phyloP scores from a whole-genome alignment of 1,284 basidiomycete genomes.

The Dichomitus squalens region DNA sequence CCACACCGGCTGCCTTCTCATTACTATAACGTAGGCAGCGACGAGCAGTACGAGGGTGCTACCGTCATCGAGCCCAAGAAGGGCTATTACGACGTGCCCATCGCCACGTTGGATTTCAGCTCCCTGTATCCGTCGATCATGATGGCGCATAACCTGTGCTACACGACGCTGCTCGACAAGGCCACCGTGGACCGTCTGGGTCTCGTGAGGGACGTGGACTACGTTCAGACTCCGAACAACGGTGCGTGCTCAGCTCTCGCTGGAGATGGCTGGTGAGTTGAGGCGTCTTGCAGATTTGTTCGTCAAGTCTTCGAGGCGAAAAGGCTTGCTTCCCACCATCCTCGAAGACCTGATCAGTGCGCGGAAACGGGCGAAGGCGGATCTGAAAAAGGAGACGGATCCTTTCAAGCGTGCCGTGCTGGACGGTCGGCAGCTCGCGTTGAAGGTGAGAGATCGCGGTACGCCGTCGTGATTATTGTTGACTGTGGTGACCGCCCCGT shows the following conservation, averaged over 20 bases:
- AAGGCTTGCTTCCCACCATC: constrained; percentile 89
- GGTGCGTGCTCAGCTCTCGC: constrained; percentile 53
- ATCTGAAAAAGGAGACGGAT: constrained; percentile 93
- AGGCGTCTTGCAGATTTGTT: constrained; percentile 70
- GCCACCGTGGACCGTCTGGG: constrained; percentile 73
- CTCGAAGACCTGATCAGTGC: constrained; percentile 91
- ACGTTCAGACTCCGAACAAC: constrained; percentile 89
- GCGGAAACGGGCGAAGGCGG: constrained; percentile 90
- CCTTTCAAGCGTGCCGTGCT: constrained; percentile 94
- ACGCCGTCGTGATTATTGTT: not conserved
- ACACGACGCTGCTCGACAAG: constrained; percentile 89
- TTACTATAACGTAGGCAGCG: constrained; percentile 55
- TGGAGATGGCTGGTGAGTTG: no score
- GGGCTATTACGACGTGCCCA: constrained; percentile 93
- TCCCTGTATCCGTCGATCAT: constrained; percentile 98
- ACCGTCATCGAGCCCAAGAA: constrained; percentile 95
- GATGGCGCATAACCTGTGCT: constrained; percentile 99
- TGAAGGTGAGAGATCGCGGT: constrained; percentile 64
- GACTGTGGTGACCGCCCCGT: not conserved
- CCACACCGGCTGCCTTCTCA: not conserved
- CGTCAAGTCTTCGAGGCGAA: constrained; percentile 70
- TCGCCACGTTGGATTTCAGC: constrained; percentile 96
- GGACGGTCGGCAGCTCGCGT: constrained; percentile 91
- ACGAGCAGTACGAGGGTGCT: constrained; percentile 96
- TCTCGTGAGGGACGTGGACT: constrained; percentile 85